These are phyloP conservation scores for Tetraselmis striata DNA, from an alignment of 139 green algal species.

Conservation along the genomic window DNA sequence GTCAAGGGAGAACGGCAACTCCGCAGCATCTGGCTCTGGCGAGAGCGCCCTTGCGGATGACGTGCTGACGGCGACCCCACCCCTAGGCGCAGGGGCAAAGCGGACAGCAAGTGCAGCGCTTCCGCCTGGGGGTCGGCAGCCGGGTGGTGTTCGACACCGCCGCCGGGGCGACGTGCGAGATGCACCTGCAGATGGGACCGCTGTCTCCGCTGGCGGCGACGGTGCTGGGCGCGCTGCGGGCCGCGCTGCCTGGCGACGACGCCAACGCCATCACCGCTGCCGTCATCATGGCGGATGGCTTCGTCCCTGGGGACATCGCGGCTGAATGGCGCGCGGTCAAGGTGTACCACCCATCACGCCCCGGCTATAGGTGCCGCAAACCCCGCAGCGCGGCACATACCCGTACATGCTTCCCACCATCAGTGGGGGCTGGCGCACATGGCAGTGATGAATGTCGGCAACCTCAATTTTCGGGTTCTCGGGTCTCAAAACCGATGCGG, in stretches of 20 bases:
- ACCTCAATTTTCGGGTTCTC: no score
- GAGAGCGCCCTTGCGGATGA: no score
- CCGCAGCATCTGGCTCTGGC: no score
- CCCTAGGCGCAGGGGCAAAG: no score
- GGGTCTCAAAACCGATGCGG: no score
- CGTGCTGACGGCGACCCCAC: no score
- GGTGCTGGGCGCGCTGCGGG: constrained; percentile 37
- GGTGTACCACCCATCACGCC: background rate
- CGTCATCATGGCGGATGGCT: background rate
- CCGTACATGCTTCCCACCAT: no score
- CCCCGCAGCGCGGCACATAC: no score
- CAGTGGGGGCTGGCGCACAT: no score
- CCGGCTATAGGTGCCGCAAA: background rate
- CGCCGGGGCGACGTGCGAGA: constrained; percentile 17
- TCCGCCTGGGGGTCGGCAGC: background rate
- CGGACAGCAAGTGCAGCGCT: constrained; percentile 8
- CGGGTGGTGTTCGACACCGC: background rate
- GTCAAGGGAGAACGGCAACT: no score
- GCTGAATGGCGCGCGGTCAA: background rate
- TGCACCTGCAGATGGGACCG: constrained; percentile 35
- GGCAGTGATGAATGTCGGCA: no score
- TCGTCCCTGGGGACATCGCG: background rate
- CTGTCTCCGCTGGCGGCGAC: constrained; percentile 21
- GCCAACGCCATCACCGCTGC: constrained; percentile 13
- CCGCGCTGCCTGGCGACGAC: constrained; percentile 21